Evolutionary conservation across 129 eudicot genomes (phyloP).

Genomic region (Helianthus annuus): HanXRQr2.0-SUNRISE NC_035442.2:180016929-180017428

Average conservation of each 20-base stretch:
- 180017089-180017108: neutral
- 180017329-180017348: constrained; percentile 70
- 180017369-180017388: constrained; percentile 89
- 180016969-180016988: neutral
- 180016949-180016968: neutral
- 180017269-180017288: constrained; percentile 94
- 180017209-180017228: neutral
- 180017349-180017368: constrained; percentile 85
- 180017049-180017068: neutral
- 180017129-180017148: neutral
- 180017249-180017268: constrained; percentile 96
- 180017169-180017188: constrained; percentile 10
- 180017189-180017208: neutral
- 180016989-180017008: neutral
- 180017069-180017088: neutral
- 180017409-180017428: constrained; percentile 95
- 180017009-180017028: neutral
- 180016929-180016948: neutral
- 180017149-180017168: neutral
- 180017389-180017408: constrained; percentile 97
- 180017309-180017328: constrained; percentile 94
- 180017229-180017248: constrained; percentile 25
- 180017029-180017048: neutral
- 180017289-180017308: constrained; percentile 93
- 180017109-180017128: neutral